These are phyloP conservation scores for Pyrus bretschneideri DNA, from an alignment of 306 rosid species.

Conservation along the genomic window DNA sequence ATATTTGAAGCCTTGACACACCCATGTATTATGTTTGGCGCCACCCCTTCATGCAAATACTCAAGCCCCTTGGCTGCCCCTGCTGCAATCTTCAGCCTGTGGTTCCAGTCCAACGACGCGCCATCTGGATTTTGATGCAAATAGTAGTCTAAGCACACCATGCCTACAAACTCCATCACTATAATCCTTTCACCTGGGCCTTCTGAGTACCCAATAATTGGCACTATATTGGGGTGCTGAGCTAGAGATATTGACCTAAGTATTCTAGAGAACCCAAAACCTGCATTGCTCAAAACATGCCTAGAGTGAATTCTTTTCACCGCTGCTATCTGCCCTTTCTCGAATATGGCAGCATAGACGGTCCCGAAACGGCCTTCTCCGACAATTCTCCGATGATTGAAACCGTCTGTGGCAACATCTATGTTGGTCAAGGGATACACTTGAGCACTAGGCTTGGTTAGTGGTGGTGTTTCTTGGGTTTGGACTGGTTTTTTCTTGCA, in stretches of 20 bases:
- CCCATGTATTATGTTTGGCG: conserved; percentile 74
- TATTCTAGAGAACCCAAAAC: conserved; percentile 55
- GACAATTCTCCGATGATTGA: conserved; percentile 53
- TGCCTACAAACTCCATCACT: conserved; percentile 54
- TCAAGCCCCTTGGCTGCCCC: conserved; percentile 78
- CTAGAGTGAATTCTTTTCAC: conserved; percentile 64
- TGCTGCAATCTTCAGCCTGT: conserved; percentile 59
- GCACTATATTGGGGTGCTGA: conserved; percentile 69
- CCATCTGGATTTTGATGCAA: conserved; percentile 64
- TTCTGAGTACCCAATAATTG: conserved; percentile 73
- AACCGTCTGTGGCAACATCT: conserved; percentile 71
- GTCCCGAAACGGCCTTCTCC: conserved; percentile 79
- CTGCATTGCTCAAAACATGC: conserved; percentile 70
- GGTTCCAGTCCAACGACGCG: conserved; percentile 45
- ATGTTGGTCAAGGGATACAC: conserved; percentile 43
- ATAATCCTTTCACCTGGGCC: conserved; percentile 85
- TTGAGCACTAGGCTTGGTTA: conserved; percentile 37
- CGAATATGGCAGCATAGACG: conserved; percentile 56
- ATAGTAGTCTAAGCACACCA: conserved; percentile 51
- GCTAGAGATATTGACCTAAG: conserved; percentile 59
- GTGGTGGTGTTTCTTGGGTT: conserved; percentile 39
- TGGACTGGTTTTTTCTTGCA: conserved; percentile 53
- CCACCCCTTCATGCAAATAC: conserved; percentile 63
- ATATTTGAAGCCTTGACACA: conserved; percentile 71
- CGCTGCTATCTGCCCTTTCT: conserved; percentile 38